Evolutionary conservation across 2,329 filamentous ascomycete genomes (phyloP).

Genomic region (Apiospora hydei): DNA sequence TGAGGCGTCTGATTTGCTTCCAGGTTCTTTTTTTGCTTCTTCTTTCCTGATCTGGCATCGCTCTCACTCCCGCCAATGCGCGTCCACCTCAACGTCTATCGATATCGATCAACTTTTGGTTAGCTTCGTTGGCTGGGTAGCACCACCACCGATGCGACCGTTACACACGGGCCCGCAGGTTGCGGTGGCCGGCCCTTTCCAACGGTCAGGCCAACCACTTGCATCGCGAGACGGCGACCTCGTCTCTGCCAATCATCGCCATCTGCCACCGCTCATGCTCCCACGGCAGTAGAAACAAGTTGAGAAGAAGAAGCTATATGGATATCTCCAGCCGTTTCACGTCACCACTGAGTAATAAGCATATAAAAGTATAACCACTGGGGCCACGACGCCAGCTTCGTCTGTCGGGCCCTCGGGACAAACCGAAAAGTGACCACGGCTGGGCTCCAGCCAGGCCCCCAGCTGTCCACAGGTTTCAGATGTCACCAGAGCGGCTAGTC

Average conservation of each 20-base stretch:
- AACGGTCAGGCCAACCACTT: not conserved
- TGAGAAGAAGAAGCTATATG: not conserved
- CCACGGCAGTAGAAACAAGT: not conserved
- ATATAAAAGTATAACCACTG: not conserved
- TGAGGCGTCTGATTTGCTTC: constrained; percentile 18
- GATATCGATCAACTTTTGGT: not conserved
- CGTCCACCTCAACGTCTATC: not conserved
- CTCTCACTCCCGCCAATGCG: not conserved
- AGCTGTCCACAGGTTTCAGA: not conserved
- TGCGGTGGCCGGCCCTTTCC: not conserved
- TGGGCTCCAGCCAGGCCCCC: not conserved
- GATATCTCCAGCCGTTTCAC: constrained; percentile 1
- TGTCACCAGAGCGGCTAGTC: not conserved
- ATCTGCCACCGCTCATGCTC: not conserved
- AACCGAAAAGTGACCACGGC: not conserved
- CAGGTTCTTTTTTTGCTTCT: not conserved
- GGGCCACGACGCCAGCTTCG: not conserved
- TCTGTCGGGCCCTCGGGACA: not conserved
- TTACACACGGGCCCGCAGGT: not conserved
- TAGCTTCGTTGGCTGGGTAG: not conserved
- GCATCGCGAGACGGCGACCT: not conserved
- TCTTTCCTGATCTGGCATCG: not conserved
- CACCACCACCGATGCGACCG: not conserved
- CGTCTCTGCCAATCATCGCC: not conserved
- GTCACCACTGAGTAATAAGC: not conserved